Conservation (phyloP, 768 basidiomycete genomes). For the Lentinula aciculospora region DNA sequence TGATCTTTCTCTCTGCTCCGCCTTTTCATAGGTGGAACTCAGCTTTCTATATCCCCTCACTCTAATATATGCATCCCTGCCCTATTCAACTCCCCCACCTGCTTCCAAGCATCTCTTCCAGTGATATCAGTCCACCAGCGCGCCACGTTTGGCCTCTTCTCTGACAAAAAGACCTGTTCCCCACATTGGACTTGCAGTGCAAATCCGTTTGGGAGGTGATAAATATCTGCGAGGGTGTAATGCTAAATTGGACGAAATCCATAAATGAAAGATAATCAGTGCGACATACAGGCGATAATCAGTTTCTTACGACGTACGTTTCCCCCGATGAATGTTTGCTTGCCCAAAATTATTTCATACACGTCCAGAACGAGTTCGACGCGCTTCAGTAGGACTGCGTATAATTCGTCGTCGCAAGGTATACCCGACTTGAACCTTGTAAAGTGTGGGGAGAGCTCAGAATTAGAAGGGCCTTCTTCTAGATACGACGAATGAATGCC, state of each 20-base stretch:
- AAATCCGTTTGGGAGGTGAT: constrained; percentile 34
- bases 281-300: not conserved
- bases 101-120: constrained; percentile 10
- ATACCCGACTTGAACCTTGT: constrained; percentile 24
- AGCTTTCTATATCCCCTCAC: not conserved
- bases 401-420: constrained; percentile 22
- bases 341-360: constrained; percentile 52
- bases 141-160: constrained; percentile 26
- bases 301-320: constrained; percentile 26
- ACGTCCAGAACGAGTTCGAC: constrained; percentile 26
- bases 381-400: constrained; percentile 18
- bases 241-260: constrained; percentile 6
- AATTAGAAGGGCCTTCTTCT: too few species aligned
- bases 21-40: too few species aligned
- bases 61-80: not conserved
- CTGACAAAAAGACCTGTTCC: constrained; percentile 15
- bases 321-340: constrained; percentile 52
- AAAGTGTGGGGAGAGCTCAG: too few species aligned
- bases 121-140: constrained; percentile 41
- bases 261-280: too few species aligned
- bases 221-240: constrained; percentile 45
- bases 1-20: too few species aligned
- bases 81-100: not conserved
- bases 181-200: constrained; percentile 4
- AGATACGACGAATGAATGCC: constrained; percentile 4